Conservation (phyloP, 2,329 filamentous ascomycete genomes). For the Botrytis galanthina region DNA sequence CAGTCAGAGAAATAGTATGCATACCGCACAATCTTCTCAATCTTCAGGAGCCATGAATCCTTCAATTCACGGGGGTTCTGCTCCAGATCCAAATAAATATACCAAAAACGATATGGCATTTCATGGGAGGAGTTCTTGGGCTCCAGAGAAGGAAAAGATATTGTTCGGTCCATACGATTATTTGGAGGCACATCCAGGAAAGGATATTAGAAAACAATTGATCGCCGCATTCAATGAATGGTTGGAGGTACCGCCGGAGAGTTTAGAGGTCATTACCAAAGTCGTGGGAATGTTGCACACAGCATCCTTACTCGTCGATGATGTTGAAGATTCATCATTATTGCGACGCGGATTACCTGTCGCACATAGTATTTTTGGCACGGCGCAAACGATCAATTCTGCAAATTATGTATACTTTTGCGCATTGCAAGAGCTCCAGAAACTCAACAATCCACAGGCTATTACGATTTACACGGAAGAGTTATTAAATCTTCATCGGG, state of each 20-base stretch:
- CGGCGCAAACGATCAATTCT: constrained; percentile 84
- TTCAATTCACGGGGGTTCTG: constrained; percentile 25
- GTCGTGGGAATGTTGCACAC: constrained; percentile 86
- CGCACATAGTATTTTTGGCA: constrained; percentile 80
- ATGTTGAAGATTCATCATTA: constrained; percentile 79
- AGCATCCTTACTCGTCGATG: constrained; percentile 78
- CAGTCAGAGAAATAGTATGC: constrained; percentile 41
- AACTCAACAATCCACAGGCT: constrained; percentile 64
- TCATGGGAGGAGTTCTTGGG: constrained; percentile 52
- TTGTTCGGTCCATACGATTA: constrained; percentile 79
- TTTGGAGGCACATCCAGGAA: constrained; percentile 73
- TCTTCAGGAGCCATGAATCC: constrained; percentile 31
- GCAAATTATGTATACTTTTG: constrained; percentile 88
- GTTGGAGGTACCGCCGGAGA: constrained; percentile 69
- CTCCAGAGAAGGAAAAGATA: constrained; percentile 71
- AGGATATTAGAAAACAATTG: constrained; percentile 78
- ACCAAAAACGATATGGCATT: constrained; percentile 36
- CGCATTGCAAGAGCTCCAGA: constrained; percentile 71
- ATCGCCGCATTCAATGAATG: constrained; percentile 80
- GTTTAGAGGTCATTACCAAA: constrained; percentile 71
- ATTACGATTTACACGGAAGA: constrained; percentile 77
- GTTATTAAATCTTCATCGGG: constrained; percentile 78
- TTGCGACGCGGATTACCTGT: constrained; percentile 78
- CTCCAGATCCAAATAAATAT: constrained; percentile 33
- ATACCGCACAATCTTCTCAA: constrained; percentile 25